Base-by-base conservation (phyloP, 208 protist genomes). In the Phytomonas sp. region DNA sequence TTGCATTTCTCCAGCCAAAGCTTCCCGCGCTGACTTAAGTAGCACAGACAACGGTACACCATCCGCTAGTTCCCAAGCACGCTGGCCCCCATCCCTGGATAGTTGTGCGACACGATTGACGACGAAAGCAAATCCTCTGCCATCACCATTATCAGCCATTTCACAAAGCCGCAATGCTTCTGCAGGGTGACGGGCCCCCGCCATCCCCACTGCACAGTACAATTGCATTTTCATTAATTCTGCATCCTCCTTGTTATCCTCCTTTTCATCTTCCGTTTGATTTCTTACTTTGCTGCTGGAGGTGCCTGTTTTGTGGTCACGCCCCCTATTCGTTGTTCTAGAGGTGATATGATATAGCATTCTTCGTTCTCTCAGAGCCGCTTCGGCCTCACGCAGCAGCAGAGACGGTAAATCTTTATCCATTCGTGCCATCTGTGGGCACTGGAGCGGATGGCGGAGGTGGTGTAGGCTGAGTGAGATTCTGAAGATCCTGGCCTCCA, bases 371-470 rank as follows among this genome's bases (percentile, higher is more conserved):
- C 40, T 51, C 13, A 23, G 40, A 15, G 13, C 60, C 62, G 67
- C n/a, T 77, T 65, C 60, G 40, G 81, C 40, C 64, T 86, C 81
- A 4, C 74, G 70, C 26, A 91, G 67, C 32, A 91, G 67, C 51
- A 88, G 66, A 71, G 88, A 62, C 33, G 82, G 73, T 23, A 84
- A 63, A 32, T 86, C 72, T 2, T 80, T 72, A 43, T 79, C 78
- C 4, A 88, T 65, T 34, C 69, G 51, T 8, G 82, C 76, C 9
- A 91, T 72, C 37, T 79, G 73, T 26, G 85, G 71, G 11, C 80
- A 87, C 17, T 75, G 77, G 40, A 91, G 64, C n/a, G 82, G 75
- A 31, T 80, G 73, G 53, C 80, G 81, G 51, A 84, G 81, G 66
- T 91, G 85, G 13, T 72, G 72, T 9, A 76, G 70, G 5, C 67